A percentile compares a stretch with the other conserved stretches of the same genome.
Evolutionary conservation across 2,329 filamentous ascomycete genomes (phyloP).

Genomic region (Zarea fungicola): DNA sequence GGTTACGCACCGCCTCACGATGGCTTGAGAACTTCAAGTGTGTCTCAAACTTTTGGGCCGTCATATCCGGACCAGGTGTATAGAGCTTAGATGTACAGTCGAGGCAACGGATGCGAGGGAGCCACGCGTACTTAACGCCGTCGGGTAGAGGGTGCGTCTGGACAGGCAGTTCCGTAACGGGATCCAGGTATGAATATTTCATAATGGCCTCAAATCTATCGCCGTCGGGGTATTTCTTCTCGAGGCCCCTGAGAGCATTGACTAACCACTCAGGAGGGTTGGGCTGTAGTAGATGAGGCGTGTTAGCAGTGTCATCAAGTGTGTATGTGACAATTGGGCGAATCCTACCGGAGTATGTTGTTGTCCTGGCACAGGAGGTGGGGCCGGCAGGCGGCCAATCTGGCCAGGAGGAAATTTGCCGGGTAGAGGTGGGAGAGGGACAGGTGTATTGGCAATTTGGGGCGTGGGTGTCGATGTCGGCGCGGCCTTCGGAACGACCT

Average conservation of each 20-base stretch:
- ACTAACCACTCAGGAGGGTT: conserved; percentile 83
- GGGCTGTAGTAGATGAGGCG: conserved; percentile 53
- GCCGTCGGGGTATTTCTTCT: conserved; percentile 62
- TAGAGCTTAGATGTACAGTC: conserved; percentile 95
- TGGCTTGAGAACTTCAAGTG: conserved; percentile 85
- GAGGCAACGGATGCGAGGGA: conserved; percentile 83
- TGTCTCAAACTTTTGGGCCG: conserved; percentile 86
- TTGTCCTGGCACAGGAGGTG: conserved; percentile 54
- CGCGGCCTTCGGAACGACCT: conserved; percentile 26
- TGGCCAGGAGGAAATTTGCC: conserved; percentile 43
- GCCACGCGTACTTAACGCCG: conserved; percentile 71
- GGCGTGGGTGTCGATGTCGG: conserved; percentile 33
- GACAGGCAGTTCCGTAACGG: conserved; percentile 60
- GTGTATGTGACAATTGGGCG: conserved; percentile 16
- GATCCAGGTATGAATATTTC: conserved; percentile 81
- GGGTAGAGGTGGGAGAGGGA: conserved; percentile 23
- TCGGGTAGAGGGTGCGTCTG: conserved; percentile 51
- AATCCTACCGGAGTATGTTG: conserved; percentile 56
- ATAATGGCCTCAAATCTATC: conserved; percentile 87
- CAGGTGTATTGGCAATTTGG: conserved; percentile 27
- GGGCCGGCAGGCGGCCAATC: conserved; percentile 64
- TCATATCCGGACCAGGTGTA: conserved; percentile 78
- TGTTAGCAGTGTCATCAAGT: background rate
- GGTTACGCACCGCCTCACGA: conserved; percentile 56
- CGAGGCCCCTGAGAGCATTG: conserved; percentile 64